These are phyloP conservation scores for Termitomyces sp. DNA, from an alignment of 768 basidiomycete species.

Conservation along the genomic window DNA sequence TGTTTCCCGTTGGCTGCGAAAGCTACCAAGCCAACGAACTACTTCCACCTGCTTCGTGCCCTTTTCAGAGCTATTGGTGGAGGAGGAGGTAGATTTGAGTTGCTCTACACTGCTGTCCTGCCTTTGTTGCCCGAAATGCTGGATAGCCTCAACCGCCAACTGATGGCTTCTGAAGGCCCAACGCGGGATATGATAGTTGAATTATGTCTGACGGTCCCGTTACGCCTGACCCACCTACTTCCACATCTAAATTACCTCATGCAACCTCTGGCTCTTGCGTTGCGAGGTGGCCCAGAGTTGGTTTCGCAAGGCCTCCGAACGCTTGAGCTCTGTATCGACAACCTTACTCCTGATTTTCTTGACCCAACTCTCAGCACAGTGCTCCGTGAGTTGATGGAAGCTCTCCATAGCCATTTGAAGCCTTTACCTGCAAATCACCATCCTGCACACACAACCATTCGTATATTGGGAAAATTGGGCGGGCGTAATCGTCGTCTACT, in stretches of 20 bases:
- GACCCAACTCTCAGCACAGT: slow-evolving; percentile 95
- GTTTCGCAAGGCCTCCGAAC: slow-evolving; percentile 95
- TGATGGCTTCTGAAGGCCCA: slow-evolving; percentile 78
- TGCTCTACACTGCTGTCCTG: slow-evolving; percentile 92
- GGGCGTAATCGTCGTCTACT: slow-evolving; percentile 89
- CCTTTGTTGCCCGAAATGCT: slow-evolving; percentile 97
- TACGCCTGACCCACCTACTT: slow-evolving; percentile 91
- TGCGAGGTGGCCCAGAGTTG: slow-evolving; percentile 83
- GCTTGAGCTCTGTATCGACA: slow-evolving; percentile 98
- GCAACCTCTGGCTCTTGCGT: slow-evolving; percentile 90
- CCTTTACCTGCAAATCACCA: slow-evolving; percentile 87
- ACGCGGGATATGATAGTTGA: slow-evolving; percentile 93
- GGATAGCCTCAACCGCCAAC: slow-evolving; percentile 88
- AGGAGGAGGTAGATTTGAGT: slow-evolving; percentile 88
- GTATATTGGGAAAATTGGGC: slow-evolving; percentile 94
- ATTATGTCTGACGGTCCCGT: slow-evolving; percentile 92
- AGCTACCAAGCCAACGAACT: slow-evolving; percentile 85
- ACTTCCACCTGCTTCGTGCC: slow-evolving; percentile 87
- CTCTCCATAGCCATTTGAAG: slow-evolving; percentile 85
- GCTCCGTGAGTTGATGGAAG: slow-evolving; percentile 90
- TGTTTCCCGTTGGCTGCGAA: slow-evolving; percentile 94
- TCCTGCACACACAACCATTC: slow-evolving; percentile 91
- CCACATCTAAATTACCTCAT: slow-evolving; percentile 94
- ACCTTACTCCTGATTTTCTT: slow-evolving; percentile 95
- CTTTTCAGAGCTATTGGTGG: slow-evolving; percentile 93